Base-by-base conservation (phyloP, 1,139 yeast species). In the Geotrichum cucujoidarum region DNA sequence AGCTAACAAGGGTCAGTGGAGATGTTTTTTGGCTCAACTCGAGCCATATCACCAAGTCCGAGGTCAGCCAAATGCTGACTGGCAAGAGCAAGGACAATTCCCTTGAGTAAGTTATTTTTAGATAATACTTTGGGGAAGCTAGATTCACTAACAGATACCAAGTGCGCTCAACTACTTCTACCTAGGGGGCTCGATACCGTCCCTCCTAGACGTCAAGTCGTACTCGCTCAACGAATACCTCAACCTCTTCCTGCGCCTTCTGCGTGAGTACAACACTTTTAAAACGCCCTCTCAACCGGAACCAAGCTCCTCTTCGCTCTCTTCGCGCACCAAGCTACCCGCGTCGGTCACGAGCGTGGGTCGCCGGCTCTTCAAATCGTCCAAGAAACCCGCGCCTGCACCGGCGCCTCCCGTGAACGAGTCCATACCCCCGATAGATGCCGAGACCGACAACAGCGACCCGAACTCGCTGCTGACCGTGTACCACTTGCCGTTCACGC, bases 401-500 rank as follows among this genome's bases (percentile, higher is more conserved):
- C 34, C 45, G 25, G 34, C 29, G 14, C 21, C 29, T 8, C 22
- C 43, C 4, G 17, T 10, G 10, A 22, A 31, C 18, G 24, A 20
- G n/a, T 35, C 34, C 14, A 24, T n/a, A 14, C 18, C 33, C 32
- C 10, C 35, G 6, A 29, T 20, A 7, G 7, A 11, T 7, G 25
- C 27, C 30, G 38, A 20, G 49, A 30, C 44, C 36, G 33, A 33
- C 30, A 24, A 47, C 4, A 34, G 42, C 14, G 43, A 40, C 4
- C 64, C 59, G 8, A 56, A 53, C 40, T 40, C 50, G 11, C 55
- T 57, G 40, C 54, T 62, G 32, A 53, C 47, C 11, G 52, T 60
- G 2, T 51, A 50, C 41, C 63, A 60, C 40, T 53, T 62, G 45
- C 66, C 66, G 22, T 62, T 59, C 43, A 48, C 55, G 7, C 66